Evolutionary conservation across 202 grass and related monocot genomes (phyloP).

Genomic region (Alloteropsis angusta): DNA sequence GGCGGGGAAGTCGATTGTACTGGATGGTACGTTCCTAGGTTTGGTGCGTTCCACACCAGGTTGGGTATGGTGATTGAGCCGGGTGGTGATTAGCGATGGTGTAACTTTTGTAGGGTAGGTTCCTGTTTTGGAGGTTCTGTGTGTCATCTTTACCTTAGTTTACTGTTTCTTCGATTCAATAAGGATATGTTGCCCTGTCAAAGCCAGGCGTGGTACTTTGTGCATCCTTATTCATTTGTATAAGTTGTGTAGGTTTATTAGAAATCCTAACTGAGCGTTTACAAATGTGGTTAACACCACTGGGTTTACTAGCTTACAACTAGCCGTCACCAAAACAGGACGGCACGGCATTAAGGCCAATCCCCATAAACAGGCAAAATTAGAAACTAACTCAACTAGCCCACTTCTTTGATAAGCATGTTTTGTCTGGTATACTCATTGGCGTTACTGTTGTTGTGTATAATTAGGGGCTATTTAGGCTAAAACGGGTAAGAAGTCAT

Average conservation of each 20-base stretch:
- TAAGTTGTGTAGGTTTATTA: not conserved
- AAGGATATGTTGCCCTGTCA: not conserved
- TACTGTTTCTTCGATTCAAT: not conserved
- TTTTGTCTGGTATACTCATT: not conserved
- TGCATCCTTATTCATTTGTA: not conserved
- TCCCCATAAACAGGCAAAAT: too few relatives aligned
- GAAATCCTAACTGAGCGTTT: not conserved
- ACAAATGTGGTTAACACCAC: not conserved
- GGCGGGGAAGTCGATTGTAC: not conserved
- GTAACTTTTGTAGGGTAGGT: not conserved
- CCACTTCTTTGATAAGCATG: not conserved
- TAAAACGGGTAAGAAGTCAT: not conserved
- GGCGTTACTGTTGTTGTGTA: not conserved
- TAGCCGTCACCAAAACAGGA: too few relatives aligned
- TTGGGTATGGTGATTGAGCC: not conserved
- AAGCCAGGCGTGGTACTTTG: not conserved
- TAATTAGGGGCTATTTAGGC: not conserved
- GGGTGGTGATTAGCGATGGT: not conserved
- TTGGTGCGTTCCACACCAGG: not conserved
- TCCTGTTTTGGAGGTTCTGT: not conserved
- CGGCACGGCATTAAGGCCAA: too few relatives aligned
- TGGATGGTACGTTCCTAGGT: not conserved
- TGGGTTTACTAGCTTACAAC: not conserved
- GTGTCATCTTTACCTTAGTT: not conserved
- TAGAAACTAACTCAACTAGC: too few relatives aligned